Conservation (phyloP, 2,329 filamentous ascomycete genomes). For the Orbilia quercus region DNA sequence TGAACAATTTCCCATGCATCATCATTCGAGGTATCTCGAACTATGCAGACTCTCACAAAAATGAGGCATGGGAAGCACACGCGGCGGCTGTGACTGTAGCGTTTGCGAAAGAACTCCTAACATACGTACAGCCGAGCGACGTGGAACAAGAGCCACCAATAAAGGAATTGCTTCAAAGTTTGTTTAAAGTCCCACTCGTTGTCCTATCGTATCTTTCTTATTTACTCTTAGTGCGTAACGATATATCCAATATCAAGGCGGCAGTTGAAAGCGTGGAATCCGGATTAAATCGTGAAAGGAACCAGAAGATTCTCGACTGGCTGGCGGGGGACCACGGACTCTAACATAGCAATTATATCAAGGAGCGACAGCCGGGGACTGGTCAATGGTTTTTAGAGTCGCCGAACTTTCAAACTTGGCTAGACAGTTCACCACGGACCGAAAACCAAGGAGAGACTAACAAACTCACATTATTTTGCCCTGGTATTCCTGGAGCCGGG, state of each 20-base stretch:
- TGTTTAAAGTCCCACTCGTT: background rate
- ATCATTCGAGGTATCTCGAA: constrained; percentile 34
- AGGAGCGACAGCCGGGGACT: constrained; percentile 24
- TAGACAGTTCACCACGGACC: background rate
- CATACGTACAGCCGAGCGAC: constrained; percentile 3
- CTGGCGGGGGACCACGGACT: constrained; percentile 63
- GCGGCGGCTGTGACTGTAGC: constrained; percentile 24
- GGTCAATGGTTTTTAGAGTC: constrained; percentile 25
- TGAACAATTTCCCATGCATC: constrained; percentile 22
- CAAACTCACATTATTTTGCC: constrained; percentile 22
- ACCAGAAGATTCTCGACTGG: constrained; percentile 62
- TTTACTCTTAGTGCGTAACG: background rate
- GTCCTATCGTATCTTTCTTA: background rate
- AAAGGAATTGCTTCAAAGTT: background rate
- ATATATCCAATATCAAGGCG: background rate
- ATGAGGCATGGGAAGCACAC: constrained; percentile 20
- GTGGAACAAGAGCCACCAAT: background rate
- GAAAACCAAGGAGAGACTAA: background rate
- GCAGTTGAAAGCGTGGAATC: background rate
- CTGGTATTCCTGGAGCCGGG: constrained; percentile 21
- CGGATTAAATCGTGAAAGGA: constrained; percentile 30
- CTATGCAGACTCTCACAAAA: constrained; percentile 30
- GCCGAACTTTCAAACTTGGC: background rate
- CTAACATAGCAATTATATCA: constrained; percentile 64
- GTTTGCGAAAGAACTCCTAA: constrained; percentile 25